Evolutionary conservation across 2,329 filamentous ascomycete genomes (phyloP), one percentile per base, ranked within the genome.

Genomic region (Setomelanomma holmii): DNA sequence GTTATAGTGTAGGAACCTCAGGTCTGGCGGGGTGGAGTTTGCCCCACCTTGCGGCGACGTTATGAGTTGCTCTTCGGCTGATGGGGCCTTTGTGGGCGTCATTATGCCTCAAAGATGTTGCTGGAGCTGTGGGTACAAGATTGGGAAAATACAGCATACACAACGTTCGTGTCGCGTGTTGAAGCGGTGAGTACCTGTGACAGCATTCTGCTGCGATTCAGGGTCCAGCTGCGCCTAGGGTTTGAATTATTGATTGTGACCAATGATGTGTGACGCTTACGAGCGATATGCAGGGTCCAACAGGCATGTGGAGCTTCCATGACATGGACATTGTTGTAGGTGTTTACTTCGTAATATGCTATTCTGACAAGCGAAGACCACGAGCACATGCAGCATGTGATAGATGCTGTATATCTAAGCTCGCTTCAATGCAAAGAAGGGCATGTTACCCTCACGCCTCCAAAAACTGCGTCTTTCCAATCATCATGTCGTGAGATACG

Each of bases 1-100:
- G 75, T 96, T 96, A 81, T 89, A 96, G 77, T 96, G 93, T 24
- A 96, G 73, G 49, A 96, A 76, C n/a, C 92, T 86, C 44, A 96
- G 77, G 71, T 91, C 89, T 39, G 91, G 89, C 36, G 80, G 72
- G 39, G 76, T 77, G n/a, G n/a, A n/a, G 49, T 71, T 71, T 24
- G 78, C 72, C 60, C 63, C 64, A 56, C 76, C 73, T 59, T 76
- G 75, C 22, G 76, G 71, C 61, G 78, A 73, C 21, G 75, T 80
- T 57, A 79, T 72, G 53, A 68, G 51, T 49, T 71, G 66, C 40
- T 75, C 72, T 51, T 72, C 69, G 12, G 68, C 63, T 16, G 68
- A 59, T 3, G 67, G 36, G 12, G 23, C 49, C 22, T 69, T 59
- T 52, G 55, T 61, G 8, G 62, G 53, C 17, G 66, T 55, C 70